Base-by-base conservation (phyloP, 352 stramenopile genomes). In the Phytopythium boreale region DNA sequence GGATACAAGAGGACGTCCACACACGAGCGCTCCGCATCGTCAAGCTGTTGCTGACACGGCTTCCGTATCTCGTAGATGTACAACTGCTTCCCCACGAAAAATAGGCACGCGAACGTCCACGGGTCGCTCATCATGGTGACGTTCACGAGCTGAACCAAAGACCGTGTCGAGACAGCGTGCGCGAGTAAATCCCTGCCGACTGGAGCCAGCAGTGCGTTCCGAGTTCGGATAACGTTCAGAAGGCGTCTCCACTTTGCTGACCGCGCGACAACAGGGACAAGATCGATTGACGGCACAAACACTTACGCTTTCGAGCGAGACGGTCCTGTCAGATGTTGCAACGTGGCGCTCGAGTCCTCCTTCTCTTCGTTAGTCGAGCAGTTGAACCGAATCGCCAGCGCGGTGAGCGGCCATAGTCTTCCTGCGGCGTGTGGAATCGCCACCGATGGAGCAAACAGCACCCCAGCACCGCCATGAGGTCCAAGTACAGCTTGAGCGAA, bases 51-150 rank as follows among this genome's bases (percentile, higher is more conserved):
- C 3, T 52, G 24, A 29, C 17, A 3, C 14, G 17, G 22, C 10
- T 49, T 15, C 20, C 56, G 41, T 62, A 63, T 65, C 41, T 66
- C 59, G 60, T 80, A 80, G 24, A 79, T 61, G 64, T 75, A 79
- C 15, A 80, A 57, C 5, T 71, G 46, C 19, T 65, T 29, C 0
- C 74, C 74, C n/a, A 77, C 22, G 36, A 79, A 34, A 5, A 64
- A 59, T 2, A 81, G 50, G 10, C 63, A 68, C 7, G 70, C 60
- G 57, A 79, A 63, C 49, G 69, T 76, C 69, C 62, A 77, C 47
- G 74, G 71, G 26, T 82, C 74, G 26, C 69, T 82, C 71, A 82
- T 79, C 74, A 79, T 82, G 14, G 71, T 67, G 34, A 77, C 68
- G 39, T 82, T 82, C 66, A 82, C 76, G 24, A 82, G 63, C 31